A percentile compares a stretch with the other conserved stretches of the same genome.
These are phyloP conservation scores for Stephania cephalantha DNA, from an alignment of 164 flowering plant species.

Conservation along the genomic window DNA sequence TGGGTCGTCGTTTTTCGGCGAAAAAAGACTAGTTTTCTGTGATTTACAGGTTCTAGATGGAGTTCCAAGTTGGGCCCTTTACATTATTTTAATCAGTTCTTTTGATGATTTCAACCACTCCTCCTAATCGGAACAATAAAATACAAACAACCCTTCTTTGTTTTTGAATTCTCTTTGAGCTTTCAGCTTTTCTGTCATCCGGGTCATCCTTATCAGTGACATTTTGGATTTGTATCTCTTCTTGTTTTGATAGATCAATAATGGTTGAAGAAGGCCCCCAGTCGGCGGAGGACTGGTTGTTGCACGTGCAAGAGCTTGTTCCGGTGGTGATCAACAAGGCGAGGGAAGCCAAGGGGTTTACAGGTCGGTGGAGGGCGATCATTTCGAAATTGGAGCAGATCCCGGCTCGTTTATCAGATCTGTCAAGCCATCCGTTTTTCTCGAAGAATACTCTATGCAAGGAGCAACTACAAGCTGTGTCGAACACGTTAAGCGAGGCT, in stretches of 20 bases:
- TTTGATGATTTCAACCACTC: slow-evolving; percentile 48
- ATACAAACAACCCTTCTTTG: slow-evolving; percentile 5
- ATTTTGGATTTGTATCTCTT: slow-evolving; percentile 7
- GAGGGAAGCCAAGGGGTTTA: slow-evolving; percentile 55
- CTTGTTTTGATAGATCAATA: slow-evolving; percentile 16
- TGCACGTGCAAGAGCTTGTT: slow-evolving; percentile 51
- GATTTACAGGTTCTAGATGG: slow-evolving; percentile 46
- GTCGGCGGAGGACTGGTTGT: slow-evolving; percentile 57
- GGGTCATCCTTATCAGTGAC: slow-evolving; percentile 1
- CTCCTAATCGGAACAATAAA: slow-evolving; percentile 23
- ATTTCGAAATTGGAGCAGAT: slow-evolving; percentile 61
- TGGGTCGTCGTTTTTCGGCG: slow-evolving; percentile 14
- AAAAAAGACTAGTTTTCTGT: slow-evolving; percentile 20
- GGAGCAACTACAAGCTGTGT: slow-evolving; percentile 81
- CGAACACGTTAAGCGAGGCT: slow-evolving; percentile 46
- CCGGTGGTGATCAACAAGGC: slow-evolving; percentile 58
- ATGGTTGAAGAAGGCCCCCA: slow-evolving; percentile 54
- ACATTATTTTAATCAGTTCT: slow-evolving; percentile 8
- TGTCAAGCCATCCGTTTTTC: slow-evolving; percentile 91
- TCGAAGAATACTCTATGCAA: slow-evolving; percentile 74
- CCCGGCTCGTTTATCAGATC: slow-evolving; percentile 64
- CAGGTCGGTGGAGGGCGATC: slow-evolving; percentile 80
- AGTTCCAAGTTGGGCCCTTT: slow-evolving; percentile 13
- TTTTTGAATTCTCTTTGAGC: slow-evolving; percentile 10
- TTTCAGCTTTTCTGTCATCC: slow-evolving; percentile 5